Base-by-base conservation (phyloP, 306 rosid species). In the Medicago ruthenica region DNA sequence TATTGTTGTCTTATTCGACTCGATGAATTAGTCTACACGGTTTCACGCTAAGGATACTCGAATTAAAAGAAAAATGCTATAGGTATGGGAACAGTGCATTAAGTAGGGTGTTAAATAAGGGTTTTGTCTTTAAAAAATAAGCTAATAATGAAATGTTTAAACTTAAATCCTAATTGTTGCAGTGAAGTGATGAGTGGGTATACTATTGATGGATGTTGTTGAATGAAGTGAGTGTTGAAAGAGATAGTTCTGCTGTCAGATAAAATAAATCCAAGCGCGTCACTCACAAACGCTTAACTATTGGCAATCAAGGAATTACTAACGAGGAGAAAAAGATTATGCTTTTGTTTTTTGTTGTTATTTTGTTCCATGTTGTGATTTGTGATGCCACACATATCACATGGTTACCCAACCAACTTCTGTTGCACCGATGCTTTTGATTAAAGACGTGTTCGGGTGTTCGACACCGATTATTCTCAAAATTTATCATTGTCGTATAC, bases 241-340 rank as follows among this genome's bases (percentile, higher is more conserved):
- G 80, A 57, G 84, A 78, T 54, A 67, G 81, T 70, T 55, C 58
- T 70, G 44, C 12, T 55, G 67, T 69, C 83, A 64, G 41, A 68
- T 62, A 70, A 70, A 22, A 21, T 57, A 57, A 57, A 57, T 54
- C 53, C 59, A 58, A 15, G 60, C 70, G 68, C 59, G 74, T 79
- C 62, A 11, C 69, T 24, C 36, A 53, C 58, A 72, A 73, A 59
- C 27, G 75, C 80, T 71, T 75, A n/a, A 3, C 67, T 18, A 70
- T 41, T 75, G 73, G 68, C 48, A 71, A 75, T 78, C 41, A 80
- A 31, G 74, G 84, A 80, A 72, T 67, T 76, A 76, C 71, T 44
- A 47, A 48, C 34, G 72, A 73, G 50, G 73, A 67, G 36, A 17
- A 45, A 36, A 59, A 34, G 55, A 76, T 62, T 84, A 67, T 62